Evolutionary conservation across 768 basidiomycete genomes (phyloP).

Genomic region (Leucosporidium yakuticum): DNA sequence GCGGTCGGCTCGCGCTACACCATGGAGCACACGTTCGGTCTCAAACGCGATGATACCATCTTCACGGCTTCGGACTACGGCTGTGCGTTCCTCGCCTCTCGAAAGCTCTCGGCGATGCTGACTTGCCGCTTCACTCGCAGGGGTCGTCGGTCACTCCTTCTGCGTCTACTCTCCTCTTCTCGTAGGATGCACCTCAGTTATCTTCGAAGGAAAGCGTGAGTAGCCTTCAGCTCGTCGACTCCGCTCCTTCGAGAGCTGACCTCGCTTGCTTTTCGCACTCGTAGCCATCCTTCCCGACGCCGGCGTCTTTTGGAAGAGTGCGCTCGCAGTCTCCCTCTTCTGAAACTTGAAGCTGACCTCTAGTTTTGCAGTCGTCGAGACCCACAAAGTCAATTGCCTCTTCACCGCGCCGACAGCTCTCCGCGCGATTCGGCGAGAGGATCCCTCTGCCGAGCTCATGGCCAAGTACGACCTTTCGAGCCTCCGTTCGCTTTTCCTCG

Average conservation of each 20-base stretch:
- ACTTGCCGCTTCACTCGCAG: neutral
- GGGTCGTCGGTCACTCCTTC: conserved; percentile 6
- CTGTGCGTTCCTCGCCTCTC: neutral
- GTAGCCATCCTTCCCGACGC: conserved; percentile 15
- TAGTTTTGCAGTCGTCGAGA: neutral
- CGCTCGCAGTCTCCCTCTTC: neutral
- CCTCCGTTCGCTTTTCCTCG: conserved; percentile 9
- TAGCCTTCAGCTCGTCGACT: too few species aligned
- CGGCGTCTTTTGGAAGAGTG: conserved; percentile 12
- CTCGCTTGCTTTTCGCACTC: too few species aligned
- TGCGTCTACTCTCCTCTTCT: conserved; percentile 9
- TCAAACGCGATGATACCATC: conserved; percentile 8
- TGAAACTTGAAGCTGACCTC: neutral
- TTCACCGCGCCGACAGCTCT: conserved; percentile 16
- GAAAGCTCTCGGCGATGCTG: too few species aligned
- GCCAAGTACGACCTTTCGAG: conserved; percentile 3
- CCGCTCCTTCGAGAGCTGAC: too few species aligned
- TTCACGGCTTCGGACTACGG: conserved; percentile 2
- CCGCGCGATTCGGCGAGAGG: conserved; percentile 7
- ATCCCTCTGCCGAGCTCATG: conserved; percentile 6
- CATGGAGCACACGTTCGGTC: conserved; percentile 1
- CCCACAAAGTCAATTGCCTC: conserved; percentile 2
- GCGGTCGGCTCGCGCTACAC: conserved; percentile 9
- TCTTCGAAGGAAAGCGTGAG: conserved; percentile 13
- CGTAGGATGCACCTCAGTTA: conserved; percentile 8